Base-by-base conservation (phyloP, 441 rosid species). In the Euphorbia schlechtendalii region DNA sequence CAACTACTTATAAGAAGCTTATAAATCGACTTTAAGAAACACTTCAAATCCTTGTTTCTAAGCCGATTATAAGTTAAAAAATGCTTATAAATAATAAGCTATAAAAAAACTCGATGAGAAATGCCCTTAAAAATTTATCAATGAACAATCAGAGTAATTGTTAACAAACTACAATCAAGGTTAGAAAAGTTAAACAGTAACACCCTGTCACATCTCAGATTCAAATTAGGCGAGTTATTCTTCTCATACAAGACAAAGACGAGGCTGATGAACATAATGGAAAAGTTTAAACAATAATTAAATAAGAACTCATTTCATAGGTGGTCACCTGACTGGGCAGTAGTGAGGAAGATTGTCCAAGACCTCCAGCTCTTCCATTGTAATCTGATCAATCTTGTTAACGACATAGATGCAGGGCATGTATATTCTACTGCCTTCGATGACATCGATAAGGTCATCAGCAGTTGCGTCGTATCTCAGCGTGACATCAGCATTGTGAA, bases 371-470 rank as follows among this genome's bases (percentile, higher is more conserved):
- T 93, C 99, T 78, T 93, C 99, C 8, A 90, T 83, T 12, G 97
- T 84, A 67, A 93, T 93, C 76, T 88, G 96, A 78, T 93, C 99
- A 66, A 93, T 93, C 80, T 93, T 93, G 86, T 93, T 93, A 64
- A 93, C 76, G 0, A 72, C 97, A 59, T 93, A 93, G 80, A 93
- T 90, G 85, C 99, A 90, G 24, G 99, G 97, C 86, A 76, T 93
- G 68, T 88, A 93, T 72, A 90, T 82, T 73, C 99, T 81, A 78
- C 99, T 90, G 34, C 99, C 97, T 69, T 93, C 99, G 34, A 93
- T 93, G 69, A 90, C 97, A 74, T 93, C 99, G 27, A 93, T 93
- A 69, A 93, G 97, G 79, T 93, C 99, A 83, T 93, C 99, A 55
- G 96, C 99, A 13, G 96, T 87, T 20, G 99, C 99, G 83, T 93